phyloP scores from a whole-genome alignment of 2,329 filamentous ascomycete species.

The Knoxdaviesia proteae region DNA sequence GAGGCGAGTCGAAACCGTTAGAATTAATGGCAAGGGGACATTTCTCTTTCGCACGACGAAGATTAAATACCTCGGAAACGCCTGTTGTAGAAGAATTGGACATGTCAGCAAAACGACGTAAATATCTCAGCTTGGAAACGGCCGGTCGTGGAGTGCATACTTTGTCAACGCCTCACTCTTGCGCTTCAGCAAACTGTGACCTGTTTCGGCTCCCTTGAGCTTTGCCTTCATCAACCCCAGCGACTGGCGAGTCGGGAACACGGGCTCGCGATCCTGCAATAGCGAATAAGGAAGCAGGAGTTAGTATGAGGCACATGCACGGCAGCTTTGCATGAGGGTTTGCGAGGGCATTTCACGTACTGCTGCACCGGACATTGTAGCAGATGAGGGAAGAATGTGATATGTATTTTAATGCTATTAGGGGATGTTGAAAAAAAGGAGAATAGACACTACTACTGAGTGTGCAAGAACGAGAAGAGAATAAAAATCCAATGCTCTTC shows the following conservation, averaged over 20 bases:
- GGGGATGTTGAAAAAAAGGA: too few species aligned
- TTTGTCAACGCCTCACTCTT: conserved; percentile 98
- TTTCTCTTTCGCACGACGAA: background rate
- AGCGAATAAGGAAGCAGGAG: background rate
- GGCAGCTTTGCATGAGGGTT: conserved; percentile 3
- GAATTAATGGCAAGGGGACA: too few species aligned
- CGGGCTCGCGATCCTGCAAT: conserved; percentile 71
- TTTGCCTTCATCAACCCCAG: conserved; percentile 95
- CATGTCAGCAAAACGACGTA: conserved; percentile 1
- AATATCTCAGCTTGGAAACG: background rate
- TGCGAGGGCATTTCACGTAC: conserved; percentile 10
- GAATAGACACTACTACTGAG: too few species aligned
- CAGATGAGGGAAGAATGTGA: background rate
- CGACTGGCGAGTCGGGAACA: conserved; percentile 95
- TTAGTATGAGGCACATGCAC: background rate
- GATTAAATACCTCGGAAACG: conserved; percentile 55
- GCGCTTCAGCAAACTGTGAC: conserved; percentile 85
- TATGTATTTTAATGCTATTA: background rate
- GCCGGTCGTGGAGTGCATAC: conserved; percentile 25
- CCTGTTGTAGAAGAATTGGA: conserved; percentile 20
- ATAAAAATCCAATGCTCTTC: too few species aligned
- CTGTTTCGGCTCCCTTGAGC: conserved; percentile 79
- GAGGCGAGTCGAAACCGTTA: background rate
- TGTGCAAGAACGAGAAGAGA: too few species aligned
- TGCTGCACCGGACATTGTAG: conserved; percentile 18